Evolutionary conservation across 2,329 filamentous ascomycete genomes (phyloP).

Genomic region (Phoma sp.): DNA sequence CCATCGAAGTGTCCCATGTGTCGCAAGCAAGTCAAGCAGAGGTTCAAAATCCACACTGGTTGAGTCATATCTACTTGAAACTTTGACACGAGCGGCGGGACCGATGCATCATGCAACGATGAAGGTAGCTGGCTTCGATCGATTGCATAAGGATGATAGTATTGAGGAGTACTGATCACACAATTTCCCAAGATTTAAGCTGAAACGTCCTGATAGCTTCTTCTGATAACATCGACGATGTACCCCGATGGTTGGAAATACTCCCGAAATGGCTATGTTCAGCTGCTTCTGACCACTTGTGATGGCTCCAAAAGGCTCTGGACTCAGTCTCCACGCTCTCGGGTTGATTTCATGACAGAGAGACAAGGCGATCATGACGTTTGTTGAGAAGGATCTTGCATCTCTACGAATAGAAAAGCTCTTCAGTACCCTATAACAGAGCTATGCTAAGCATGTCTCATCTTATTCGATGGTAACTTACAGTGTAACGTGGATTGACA

Average conservation of each 20-base stretch:
- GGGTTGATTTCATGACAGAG: neutral
- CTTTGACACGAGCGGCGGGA: neutral
- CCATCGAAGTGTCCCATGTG: conserved; percentile 54
- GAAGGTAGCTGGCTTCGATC: neutral
- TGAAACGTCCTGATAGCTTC: neutral
- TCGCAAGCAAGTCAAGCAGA: conserved; percentile 53
- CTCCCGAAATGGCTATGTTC: too few species aligned
- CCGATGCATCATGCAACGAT: neutral
- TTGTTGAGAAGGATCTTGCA: too few species aligned
- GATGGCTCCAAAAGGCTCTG: neutral
- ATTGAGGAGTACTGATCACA: too few species aligned
- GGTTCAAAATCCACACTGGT: conserved; percentile 47
- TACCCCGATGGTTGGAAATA: too few species aligned
- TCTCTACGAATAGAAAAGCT: too few species aligned
- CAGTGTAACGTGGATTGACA: too few species aligned
- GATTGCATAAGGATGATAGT: too few species aligned
- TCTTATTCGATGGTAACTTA: too few species aligned
- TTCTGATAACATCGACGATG: too few species aligned
- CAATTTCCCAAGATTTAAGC: neutral
- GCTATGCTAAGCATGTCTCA: too few species aligned
- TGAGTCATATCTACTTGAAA: conserved; percentile 2
- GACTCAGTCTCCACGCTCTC: neutral
- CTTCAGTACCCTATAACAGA: too few species aligned
- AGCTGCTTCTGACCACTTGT: too few species aligned
- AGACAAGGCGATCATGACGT: neutral